A percentile compares a stretch with the other conserved stretches of the same genome.
Conservation (phyloP, 1,284 basidiomycete genomes). For the Ustilago tritici region DNA sequence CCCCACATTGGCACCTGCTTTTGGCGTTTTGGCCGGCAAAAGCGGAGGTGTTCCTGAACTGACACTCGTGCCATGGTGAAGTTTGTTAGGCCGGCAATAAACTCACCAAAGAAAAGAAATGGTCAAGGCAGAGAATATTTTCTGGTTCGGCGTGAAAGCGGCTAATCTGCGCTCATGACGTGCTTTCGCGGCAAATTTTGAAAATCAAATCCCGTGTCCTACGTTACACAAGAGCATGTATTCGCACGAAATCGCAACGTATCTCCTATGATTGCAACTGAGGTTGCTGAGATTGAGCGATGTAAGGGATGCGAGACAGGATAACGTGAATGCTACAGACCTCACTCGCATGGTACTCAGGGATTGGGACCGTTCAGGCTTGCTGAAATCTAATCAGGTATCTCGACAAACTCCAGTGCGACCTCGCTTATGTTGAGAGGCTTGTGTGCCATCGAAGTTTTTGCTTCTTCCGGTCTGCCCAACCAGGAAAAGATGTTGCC, state of each 20-base stretch:
- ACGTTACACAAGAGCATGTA: not conserved
- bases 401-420: slow-evolving; percentile 10
- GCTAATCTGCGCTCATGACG: slow-evolving; percentile 2
- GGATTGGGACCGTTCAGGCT: not conserved
- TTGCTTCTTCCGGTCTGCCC: not conserved
- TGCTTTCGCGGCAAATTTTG: slow-evolving; percentile 3
- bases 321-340: too few species aligned
- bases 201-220: not conserved
- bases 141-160: not conserved
- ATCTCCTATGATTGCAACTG: not conserved
- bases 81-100: too few species aligned
- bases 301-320: not conserved
- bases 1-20: slow-evolving; percentile 1
- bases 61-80: not conserved
- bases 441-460: not conserved
- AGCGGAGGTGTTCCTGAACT: not conserved
- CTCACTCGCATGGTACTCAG: not conserved
- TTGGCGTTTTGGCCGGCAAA: not conserved
- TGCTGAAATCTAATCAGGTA: slow-evolving; percentile 5
- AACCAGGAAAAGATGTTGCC: not conserved
- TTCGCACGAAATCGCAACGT: not conserved
- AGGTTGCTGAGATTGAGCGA: not conserved
- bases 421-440: slow-evolving; percentile 1
- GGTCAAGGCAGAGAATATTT: too few species aligned
- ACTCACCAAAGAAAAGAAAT: not conserved